Evolutionary conservation across 441 rosid genomes (phyloP), one percentile per base, ranked within the genome.

Genomic region (Populus hybrid): DNA sequence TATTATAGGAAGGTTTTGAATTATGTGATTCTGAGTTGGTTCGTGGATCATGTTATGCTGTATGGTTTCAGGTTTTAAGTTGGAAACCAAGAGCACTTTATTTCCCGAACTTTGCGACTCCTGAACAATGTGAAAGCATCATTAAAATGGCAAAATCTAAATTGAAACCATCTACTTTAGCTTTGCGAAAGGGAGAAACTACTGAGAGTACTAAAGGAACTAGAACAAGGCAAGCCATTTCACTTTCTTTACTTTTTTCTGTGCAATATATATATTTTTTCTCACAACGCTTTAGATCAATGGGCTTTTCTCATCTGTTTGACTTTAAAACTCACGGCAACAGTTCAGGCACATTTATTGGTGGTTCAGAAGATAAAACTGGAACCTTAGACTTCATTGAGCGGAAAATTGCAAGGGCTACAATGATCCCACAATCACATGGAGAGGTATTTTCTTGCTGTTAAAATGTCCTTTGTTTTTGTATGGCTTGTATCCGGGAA

Each of bases 1-100:
- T 24, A 5, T 3, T 24, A 14, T 21, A 14, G 5, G 70, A 67
- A 30, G 8, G 53, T 10, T 36, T 70, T 36, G 59, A 40, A 42
- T 64, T 5, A 1, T 42, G 21, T 14, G 6, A 21, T n/a, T 50
- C 23, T 20, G 53, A 34, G 26, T 69, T 70, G 42, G 8, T 46
- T 23, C 61, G 46, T 34, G 59, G 72, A 35, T 36, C 18, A 73
- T 73, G 57, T 75, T 74, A 46, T 30, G 30, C 30, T 76, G 69
- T 42, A 50, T 69, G 34, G 34, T 65, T 80, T 84, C 79, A 94
- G 98, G 90, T 94, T 61, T 85, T 93, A 78, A 94, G 98, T 84
- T 94, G 98, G 98, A 87, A 77, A 76, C 98, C 98, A 24, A 84
- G 97, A 80, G 97, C 95, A 71, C 81, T 89, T 69, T 93, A 91